These are phyloP conservation scores for Haplosporangium gracile DNA, from an alignment of 192 early-diverging fungal genomes.

Conservation along the genomic window DNA sequence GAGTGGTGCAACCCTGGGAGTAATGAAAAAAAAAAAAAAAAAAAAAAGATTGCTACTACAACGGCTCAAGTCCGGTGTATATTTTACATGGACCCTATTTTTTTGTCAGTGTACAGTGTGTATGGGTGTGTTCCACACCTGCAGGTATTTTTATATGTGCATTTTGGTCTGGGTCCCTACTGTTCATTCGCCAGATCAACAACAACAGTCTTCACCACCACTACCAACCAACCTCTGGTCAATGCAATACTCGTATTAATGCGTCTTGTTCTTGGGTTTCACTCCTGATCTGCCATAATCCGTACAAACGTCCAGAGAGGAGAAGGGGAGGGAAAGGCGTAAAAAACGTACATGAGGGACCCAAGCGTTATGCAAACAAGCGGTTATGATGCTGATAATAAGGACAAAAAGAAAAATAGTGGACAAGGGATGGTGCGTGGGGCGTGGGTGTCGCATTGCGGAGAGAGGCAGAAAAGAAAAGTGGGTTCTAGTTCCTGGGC, in stretches of 20 bases:
- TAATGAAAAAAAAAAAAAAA: too few relatives aligned
- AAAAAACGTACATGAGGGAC: not conserved
- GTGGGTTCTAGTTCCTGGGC: not conserved
- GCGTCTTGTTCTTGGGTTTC: not conserved
- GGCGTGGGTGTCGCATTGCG: not conserved
- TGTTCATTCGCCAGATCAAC: conserved; percentile 1
- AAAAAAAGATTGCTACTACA: too few relatives aligned
- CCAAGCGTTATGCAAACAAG: not conserved
- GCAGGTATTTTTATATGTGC: not conserved
- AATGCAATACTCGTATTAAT: not conserved
- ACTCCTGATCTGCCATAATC: not conserved
- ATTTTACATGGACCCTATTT: not conserved
- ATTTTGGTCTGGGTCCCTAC: not conserved
- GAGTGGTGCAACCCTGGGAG: too few relatives aligned
- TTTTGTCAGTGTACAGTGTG: not conserved
- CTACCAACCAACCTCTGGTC: not conserved
- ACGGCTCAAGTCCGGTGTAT: too few relatives aligned
- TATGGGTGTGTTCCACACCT: not conserved
- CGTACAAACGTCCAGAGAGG: not conserved
- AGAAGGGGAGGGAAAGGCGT: not conserved
- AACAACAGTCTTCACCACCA: not conserved
- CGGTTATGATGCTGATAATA: not conserved
- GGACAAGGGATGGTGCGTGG: not conserved
- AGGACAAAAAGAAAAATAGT: not conserved
- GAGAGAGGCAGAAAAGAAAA: not conserved